Conservation (phyloP, 139 green algal species). For the Asterochloris erici region DNA sequence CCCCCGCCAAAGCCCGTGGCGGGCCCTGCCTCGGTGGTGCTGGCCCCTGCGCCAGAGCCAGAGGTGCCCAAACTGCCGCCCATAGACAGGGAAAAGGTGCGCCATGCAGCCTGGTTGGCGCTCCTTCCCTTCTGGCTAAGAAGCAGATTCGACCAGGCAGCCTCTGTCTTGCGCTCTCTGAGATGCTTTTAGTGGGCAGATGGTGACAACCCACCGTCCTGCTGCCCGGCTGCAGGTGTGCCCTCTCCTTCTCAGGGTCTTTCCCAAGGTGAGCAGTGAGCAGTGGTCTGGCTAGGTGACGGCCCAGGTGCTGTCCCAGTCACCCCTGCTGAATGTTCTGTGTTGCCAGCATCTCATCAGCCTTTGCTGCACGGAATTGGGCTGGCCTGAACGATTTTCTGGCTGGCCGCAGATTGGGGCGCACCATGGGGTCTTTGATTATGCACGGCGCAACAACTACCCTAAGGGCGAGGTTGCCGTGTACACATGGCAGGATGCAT, state of each 20-base stretch:
- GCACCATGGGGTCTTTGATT: conserved; percentile 74
- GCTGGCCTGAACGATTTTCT: background rate
- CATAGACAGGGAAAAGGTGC: conserved; percentile 27
- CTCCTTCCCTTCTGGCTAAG: background rate
- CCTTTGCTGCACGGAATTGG: background rate
- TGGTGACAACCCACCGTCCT: background rate
- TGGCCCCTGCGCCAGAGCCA: background rate
- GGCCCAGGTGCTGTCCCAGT: no score
- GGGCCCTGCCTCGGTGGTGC: no score
- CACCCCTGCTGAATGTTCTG: background rate
- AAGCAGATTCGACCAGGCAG: background rate
- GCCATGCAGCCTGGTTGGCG: background rate
- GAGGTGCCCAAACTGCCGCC: background rate
- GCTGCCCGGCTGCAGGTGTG: conserved; percentile 38
- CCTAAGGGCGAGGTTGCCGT: conserved; percentile 36
- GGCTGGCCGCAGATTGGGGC: conserved; percentile 27
- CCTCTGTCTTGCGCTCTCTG: background rate
- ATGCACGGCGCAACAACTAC: conserved; percentile 32
- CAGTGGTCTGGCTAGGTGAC: background rate
- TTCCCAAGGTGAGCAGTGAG: conserved; percentile 33
- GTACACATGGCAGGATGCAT: conserved; percentile 94
- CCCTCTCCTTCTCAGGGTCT: conserved; percentile 83
- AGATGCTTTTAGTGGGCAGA: background rate
- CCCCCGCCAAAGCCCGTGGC: no score
- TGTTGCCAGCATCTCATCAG: background rate